Evolutionary conservation across 192 early-diverging fungal species (phyloP), one percentile per base, ranked within the genome.

Genomic region (Funneliformis mosseae): DNA sequence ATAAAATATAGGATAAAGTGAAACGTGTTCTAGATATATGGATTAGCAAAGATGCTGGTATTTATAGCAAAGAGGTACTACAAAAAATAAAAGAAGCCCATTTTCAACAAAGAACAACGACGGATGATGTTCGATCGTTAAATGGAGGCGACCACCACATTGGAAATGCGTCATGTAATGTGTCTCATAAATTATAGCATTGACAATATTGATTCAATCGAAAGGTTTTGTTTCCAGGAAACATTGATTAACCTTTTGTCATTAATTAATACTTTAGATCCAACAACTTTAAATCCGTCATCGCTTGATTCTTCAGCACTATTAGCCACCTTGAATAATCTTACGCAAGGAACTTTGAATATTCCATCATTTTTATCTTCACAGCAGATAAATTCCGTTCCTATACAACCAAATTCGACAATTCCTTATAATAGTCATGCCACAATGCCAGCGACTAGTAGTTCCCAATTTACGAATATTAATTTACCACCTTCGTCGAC

Each of bases 1-100:
- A 48, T 48, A 76, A 76, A 76, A 77, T 77, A 77, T 81, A 87
- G 85, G 85, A 87, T 71, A 87, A 83, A 83, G 85, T 87, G 46
- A 84, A 87, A 70, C 83, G 83, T 46, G 85, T 87, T 50, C 81
- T 87, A 61, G 85, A 83, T 16, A 64, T 87, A 60, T 87, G 85
- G 85, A 14, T 71, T 60, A 71, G 48, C 59, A 69, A 71, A 71
- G 48, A 48, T 59, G 77, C 23, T n/a, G 77, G 42, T 38, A 79
- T 71, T 59, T 79, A 79, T 71, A 42, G 70, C 25, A 43, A 50
- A n/a, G 66, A 79, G 8, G 21, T 79, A 43, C 28, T 79, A 28
- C 48, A 25, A 50, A 71, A 27, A 70, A 79, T 79, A 70, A 79
- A 79, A 79, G 69, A 69, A 8, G 28, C 25, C 43, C 70, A 70